Conservation (phyloP, 768 basidiomycete genomes). For the Rhodotorula toruloides region DNA sequence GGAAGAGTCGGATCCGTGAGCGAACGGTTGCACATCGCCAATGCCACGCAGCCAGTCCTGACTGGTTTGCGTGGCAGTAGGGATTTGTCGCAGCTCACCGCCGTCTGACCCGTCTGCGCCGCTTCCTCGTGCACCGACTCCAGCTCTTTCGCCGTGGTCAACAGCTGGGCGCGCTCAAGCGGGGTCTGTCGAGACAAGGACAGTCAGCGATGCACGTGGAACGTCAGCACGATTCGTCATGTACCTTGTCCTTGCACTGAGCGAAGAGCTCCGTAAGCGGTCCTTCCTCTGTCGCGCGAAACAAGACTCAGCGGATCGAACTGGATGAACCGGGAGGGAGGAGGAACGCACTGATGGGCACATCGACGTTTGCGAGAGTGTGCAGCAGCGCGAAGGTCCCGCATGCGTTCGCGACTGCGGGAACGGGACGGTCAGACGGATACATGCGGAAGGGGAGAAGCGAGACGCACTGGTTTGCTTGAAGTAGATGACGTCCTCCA, state of each 20-base stretch:
- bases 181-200: slow-evolving; percentile 13
- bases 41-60: too few species aligned
- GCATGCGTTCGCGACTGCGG: slow-evolving; percentile 67
- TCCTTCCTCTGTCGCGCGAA: slow-evolving; percentile 23
- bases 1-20: slow-evolving; percentile 52
- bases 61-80: too few species aligned
- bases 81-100: too few species aligned
- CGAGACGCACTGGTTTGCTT: slow-evolving; percentile 58
- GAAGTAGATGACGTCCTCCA: slow-evolving; percentile 73
- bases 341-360: slow-evolving; percentile 49
- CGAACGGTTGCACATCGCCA: too few species aligned
- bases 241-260: slow-evolving; percentile 28
- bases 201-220: background rate
- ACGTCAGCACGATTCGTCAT: background rate
- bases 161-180: slow-evolving; percentile 27
- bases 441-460: background rate
- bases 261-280: slow-evolving; percentile 30
- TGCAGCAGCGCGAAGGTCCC: slow-evolving; percentile 84
- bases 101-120: slow-evolving; percentile 28
- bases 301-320: background rate
- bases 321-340: background rate
- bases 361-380: slow-evolving; percentile 67
- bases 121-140: slow-evolving; percentile 24
- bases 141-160: slow-evolving; percentile 16
- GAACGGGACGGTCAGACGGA: too few species aligned